Conservation (phyloP, 1,284 basidiomycete genomes). For the Macrocybe sp. region DNA sequence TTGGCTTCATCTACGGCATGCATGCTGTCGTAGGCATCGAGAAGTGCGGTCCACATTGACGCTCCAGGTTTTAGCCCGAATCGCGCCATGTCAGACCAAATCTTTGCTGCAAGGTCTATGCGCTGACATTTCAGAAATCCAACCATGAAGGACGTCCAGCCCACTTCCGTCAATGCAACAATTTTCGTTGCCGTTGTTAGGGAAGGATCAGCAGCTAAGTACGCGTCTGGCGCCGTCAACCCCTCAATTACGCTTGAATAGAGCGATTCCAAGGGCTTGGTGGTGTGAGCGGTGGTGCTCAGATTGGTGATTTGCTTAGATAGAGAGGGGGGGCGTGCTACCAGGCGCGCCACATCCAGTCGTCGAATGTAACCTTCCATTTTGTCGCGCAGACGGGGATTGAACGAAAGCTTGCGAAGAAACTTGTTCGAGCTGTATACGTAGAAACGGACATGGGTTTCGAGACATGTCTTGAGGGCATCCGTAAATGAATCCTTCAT, state of each 20-base stretch:
- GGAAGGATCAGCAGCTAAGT: constrained; percentile 35
- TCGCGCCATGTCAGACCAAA: constrained; percentile 61
- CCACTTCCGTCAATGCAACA: constrained; percentile 47
- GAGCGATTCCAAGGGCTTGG: constrained; percentile 43
- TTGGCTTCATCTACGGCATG: constrained; percentile 43
- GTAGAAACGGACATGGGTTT: constrained; percentile 32
- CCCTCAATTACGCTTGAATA: constrained; percentile 28
- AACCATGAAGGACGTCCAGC: constrained; percentile 60
- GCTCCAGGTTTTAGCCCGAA: constrained; percentile 45
- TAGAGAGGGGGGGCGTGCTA: constrained; percentile 45
- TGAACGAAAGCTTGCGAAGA: constrained; percentile 27
- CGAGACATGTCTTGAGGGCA: constrained; percentile 41
- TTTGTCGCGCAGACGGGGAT: constrained; percentile 30
- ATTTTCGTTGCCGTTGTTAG: constrained; percentile 29
- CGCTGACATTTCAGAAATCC: constrained; percentile 51
- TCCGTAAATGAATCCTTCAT: constrained; percentile 46
- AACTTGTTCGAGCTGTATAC: constrained; percentile 30
- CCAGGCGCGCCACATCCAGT: constrained; percentile 44
- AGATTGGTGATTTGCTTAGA: constrained; percentile 45
- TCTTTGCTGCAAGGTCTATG: constrained; percentile 47
- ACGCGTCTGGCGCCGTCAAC: constrained; percentile 35
- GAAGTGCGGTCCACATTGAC: constrained; percentile 58
- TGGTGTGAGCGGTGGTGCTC: constrained; percentile 29
- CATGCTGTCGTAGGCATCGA: constrained; percentile 52
- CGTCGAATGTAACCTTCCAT: constrained; percentile 39